Base-by-base conservation (phyloP, 768 basidiomycete genomes). In the Calocybe gangraenosa region DNA sequence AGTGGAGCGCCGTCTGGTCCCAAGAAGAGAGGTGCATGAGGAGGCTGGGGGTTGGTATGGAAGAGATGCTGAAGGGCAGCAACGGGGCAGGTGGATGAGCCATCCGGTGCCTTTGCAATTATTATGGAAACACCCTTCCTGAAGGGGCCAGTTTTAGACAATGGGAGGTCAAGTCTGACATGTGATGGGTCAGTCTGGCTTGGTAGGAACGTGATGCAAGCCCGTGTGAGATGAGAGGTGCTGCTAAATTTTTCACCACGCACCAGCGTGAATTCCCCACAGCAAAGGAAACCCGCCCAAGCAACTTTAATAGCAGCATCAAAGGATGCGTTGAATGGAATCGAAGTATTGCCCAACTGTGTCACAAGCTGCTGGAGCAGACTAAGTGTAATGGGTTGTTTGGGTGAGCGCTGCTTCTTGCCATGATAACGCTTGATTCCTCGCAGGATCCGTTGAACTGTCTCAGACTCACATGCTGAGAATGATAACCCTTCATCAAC, bases 341-440 rank as follows among this genome's bases (percentile, higher is more conserved):
- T 28, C n/a, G n/a, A n/a, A 34, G 35, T 18, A 18, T 45, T n/a
- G 6, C 18, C 17, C 10, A 25, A 3, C 5, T n/a, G 8, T 6
- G 25, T 13, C 19, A 40, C 17, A 15, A 50, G 48, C 2, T 48
- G 18, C 4, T 40, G 50, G 19, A 64, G 54, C 28, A 62, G 51
- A 2, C 32, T 7, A n/a, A 58, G 55, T 3, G 52, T 59, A 41
- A 58, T 61, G 14, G 59, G 60, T 3, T 47, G 55, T 44, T 53
- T 53, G 17, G 51, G 64, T 8, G 56, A 57, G 2, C 55, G 57
- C 2, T 48, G 51, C 3, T 28, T 28, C 25, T 28, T 11, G 7
- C 68, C 63, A 41, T 60, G 52, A 28, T 55, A 57, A 3, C 50
- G 53, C 48, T 67, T 66, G 48, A 66, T 66, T 7, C 67, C 65